Evolutionary conservation across 176 grass and related monocot genomes (phyloP), one percentile per base, ranked within the genome.

Genomic region (Cymbopogon citratus): DNA sequence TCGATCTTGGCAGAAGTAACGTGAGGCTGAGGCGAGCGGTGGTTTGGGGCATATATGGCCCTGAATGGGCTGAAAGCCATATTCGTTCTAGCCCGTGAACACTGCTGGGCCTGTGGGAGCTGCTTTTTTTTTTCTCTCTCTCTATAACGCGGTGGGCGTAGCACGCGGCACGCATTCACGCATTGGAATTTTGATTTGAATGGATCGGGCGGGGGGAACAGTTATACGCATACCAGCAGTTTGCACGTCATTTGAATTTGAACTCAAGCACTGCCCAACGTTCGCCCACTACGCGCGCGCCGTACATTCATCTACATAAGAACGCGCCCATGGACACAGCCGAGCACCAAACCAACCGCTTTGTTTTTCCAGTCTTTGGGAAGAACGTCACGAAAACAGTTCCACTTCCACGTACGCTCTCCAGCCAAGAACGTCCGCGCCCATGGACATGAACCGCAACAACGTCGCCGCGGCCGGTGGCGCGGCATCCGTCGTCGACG

Each of bases 221-320:
- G 46, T 80, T 80, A 57, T 12, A n/a, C n/a, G 57, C 15, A 0
- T 31, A 78, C 24, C 38, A 31, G 46, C 65, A 15, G 78, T 54
- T 81, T 66, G 34, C 66, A 71, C 57, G 23, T 61, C 57, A 61
- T 61, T 61, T 61, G 57, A 51, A 61, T 61, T 61, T 61, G 57
- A 51, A 52, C 25, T 62, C 16, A 15, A 62, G 12, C 14, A 45
- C 5, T 25, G 41, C 43, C 67, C 51, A 25, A 56, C 46, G n/a
- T 69, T 73, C n/a, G 51, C 12, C 46, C 75, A 66, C 41, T 43
- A 15, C 59, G 41, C 68, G 19, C 52, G 57, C 80, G 33, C 33
- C 28, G n/a, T 5, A 1, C 28, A 14, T 5, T 0, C 12, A 8
- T 25, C 21, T 52, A 24, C 15, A 39, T 69, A 56, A 39, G 12